phyloP scores from a whole-genome alignment of 345 rosid genomes.

The Pistacia atlantica region DNA sequence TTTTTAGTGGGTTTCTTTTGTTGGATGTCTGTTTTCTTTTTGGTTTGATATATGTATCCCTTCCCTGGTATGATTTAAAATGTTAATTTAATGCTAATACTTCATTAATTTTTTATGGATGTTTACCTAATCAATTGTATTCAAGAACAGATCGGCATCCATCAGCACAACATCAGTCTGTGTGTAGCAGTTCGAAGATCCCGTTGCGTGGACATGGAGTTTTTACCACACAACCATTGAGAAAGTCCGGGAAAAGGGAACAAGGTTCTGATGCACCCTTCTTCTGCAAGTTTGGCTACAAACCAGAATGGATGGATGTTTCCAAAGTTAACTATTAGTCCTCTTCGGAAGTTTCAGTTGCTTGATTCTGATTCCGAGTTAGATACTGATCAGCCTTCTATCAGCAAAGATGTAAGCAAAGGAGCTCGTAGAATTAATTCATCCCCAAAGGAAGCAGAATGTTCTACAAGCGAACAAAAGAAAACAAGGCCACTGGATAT shows the following conservation, averaged over 20 bases:
- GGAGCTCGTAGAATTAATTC: constrained; percentile 32
- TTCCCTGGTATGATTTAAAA: not conserved
- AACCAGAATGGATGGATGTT: constrained; percentile 39
- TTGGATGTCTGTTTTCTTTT: not conserved
- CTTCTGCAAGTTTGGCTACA: constrained; percentile 42
- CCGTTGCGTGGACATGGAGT: constrained; percentile 52
- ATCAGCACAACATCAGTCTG: constrained; percentile 43
- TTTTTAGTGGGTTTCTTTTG: not conserved
- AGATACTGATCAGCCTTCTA: constrained; percentile 45
- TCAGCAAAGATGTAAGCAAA: constrained; percentile 25
- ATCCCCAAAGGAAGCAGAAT: constrained; percentile 28
- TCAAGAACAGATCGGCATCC: constrained; percentile 43
- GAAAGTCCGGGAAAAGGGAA: constrained; percentile 31
- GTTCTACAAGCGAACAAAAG: constrained; percentile 33
- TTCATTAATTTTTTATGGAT: no score
- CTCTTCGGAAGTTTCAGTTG: constrained; percentile 82
- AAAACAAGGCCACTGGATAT: constrained; percentile 28
- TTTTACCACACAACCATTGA: constrained; percentile 42
- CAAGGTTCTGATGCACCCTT: constrained; percentile 39
- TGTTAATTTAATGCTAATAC: not conserved
- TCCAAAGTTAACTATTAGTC: constrained; percentile 62
- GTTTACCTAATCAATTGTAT: constrained; percentile 9
- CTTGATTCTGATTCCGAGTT: constrained; percentile 74
- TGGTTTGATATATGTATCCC: not conserved
- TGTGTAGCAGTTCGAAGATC: constrained; percentile 65